A percentile compares a stretch with the other conserved stretches of the same genome.
These are phyloP conservation scores for Citrus australasica DNA, from an alignment of 345 rosid genomes.

Conservation along the genomic window DNA sequence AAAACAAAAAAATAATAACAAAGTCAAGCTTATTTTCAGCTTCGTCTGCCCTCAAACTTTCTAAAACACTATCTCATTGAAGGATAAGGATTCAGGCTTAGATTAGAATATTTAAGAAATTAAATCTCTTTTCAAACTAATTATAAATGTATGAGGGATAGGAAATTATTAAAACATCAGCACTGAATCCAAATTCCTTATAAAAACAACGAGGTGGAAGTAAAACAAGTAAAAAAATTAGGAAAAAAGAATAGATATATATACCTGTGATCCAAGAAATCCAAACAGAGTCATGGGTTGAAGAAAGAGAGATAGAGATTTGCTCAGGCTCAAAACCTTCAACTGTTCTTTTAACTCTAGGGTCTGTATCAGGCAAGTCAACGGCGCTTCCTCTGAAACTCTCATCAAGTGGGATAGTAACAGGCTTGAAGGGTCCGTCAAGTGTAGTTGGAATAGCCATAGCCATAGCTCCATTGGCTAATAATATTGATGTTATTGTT, in stretches of 20 bases:
- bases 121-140: too few species aligned
- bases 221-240: background rate
- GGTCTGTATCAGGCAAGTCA: constrained; percentile 79
- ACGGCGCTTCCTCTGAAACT: constrained; percentile 56
- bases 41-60: background rate
- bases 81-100: background rate
- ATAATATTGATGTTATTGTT: too few species aligned
- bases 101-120: too few species aligned
- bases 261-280: constrained; percentile 91
- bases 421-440: constrained; percentile 77
- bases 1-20: background rate
- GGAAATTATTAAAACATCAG: too few species aligned
- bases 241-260: background rate
- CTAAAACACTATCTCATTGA: background rate
- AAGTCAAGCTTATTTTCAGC: background rate
- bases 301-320: constrained; percentile 73
- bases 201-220: background rate
- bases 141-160: too few species aligned
- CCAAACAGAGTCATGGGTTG: constrained; percentile 60
- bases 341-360: constrained; percentile 40
- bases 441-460: constrained; percentile 41
- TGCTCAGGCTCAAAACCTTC: constrained; percentile 61
- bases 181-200: too few species aligned
- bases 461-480: constrained; percentile 1
- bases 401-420: constrained; percentile 56